Percentiles rank a stretch among this genome's conserved stretches.
Conservation (phyloP, 208 protist species). For the Crithidia brevicula region DNA sequence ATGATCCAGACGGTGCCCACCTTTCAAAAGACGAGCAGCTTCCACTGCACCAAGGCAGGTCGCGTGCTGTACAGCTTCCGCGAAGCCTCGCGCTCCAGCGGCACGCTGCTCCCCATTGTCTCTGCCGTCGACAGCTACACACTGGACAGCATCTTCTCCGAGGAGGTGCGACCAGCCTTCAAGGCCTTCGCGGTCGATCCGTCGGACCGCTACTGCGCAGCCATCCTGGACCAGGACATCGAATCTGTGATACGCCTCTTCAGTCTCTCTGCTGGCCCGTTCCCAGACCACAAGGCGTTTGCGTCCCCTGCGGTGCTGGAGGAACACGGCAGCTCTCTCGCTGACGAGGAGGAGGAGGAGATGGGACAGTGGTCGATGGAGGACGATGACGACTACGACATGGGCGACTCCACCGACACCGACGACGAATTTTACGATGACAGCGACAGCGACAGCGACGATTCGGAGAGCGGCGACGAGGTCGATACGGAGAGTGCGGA, state of each 20-base stretch:
- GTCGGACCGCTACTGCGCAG: conserved; percentile 85
- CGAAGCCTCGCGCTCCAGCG: conserved; percentile 40
- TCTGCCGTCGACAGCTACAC: conserved; percentile 82
- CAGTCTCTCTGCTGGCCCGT: conserved; percentile 79
- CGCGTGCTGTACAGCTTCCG: conserved; percentile 83
- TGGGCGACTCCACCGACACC: conserved; percentile 19
- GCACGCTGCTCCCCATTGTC: conserved; percentile 57
- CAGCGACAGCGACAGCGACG: conserved; percentile 17
- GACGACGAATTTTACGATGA: conserved; percentile 33
- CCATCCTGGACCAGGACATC: conserved; percentile 73
- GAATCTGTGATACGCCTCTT: conserved; percentile 74
- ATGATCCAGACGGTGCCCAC: conserved; percentile 77
- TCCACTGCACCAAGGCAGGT: conserved; percentile 55
- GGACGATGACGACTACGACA: conserved; percentile 40
- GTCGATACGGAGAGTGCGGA: conserved; percentile 7
- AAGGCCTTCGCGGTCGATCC: conserved; percentile 81
- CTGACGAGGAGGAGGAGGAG: conserved; percentile 60
- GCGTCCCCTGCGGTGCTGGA: conserved; percentile 51
- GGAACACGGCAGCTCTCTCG: conserved; percentile 36
- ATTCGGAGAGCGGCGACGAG: conserved; percentile 6
- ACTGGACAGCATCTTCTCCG: conserved; percentile 80
- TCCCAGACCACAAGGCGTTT: conserved; percentile 64
- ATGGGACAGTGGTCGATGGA: conserved; percentile 41
- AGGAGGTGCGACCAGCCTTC: conserved; percentile 74
- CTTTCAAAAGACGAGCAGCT: conserved; percentile 79